These are phyloP conservation scores for Striga hermonthica DNA, from an alignment of 305 asterid genomes.

Conservation along the genomic window DNA sequence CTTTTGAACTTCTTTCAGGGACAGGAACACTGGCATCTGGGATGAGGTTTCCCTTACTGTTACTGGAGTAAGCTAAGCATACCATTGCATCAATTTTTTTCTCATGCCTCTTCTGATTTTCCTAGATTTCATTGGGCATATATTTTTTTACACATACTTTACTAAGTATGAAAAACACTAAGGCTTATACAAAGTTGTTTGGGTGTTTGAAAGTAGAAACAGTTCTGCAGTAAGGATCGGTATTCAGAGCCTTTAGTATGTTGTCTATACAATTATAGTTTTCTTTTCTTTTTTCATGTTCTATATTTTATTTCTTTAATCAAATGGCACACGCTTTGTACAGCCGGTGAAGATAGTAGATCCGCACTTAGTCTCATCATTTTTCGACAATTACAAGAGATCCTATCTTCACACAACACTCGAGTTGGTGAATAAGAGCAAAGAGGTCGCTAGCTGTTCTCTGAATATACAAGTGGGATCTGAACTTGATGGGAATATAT, in stretches of 20 bases:
- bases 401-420: constrained; percentile 71
- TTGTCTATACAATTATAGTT: neutral
- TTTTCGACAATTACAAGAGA: constrained; percentile 63
- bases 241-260: constrained; percentile 7
- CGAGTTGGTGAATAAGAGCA: constrained; percentile 69
- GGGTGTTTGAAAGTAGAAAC: constrained; percentile 22
- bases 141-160: constrained; percentile 10
- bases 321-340: constrained; percentile 34
- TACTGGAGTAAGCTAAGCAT: constrained; percentile 72
- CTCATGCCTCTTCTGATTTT: constrained; percentile 1
- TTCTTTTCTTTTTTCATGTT: constrained; percentile 16
- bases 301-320: constrained; percentile 33
- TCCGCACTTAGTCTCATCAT: constrained; percentile 90
- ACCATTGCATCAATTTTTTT: constrained; percentile 17
- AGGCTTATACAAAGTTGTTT: constrained; percentile 17
- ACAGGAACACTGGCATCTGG: constrained; percentile 98
- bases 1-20: constrained; percentile 48
- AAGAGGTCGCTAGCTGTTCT: constrained; percentile 59
- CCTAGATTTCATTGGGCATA: constrained; percentile 12
- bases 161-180: constrained; percentile 16
- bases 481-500: constrained; percentile 61
- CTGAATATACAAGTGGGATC: constrained; percentile 81
- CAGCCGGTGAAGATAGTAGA: constrained; percentile 96
- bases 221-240: neutral
- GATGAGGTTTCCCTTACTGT: constrained; percentile 87